Base-by-base conservation (phyloP, 202 grass and related monocot genomes). In the Saccharum hybrid region DNA sequence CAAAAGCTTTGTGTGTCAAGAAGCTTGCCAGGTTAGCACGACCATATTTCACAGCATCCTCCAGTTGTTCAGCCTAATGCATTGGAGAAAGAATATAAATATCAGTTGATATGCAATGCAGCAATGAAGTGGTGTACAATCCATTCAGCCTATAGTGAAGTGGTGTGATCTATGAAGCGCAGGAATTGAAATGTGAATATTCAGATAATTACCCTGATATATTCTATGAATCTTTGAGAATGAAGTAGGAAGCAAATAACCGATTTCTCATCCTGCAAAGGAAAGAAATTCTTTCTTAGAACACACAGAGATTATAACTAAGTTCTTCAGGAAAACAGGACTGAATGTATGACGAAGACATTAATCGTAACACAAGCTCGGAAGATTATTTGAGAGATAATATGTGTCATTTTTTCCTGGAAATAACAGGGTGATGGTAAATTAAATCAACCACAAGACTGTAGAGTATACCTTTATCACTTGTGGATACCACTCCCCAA, bases 171-270 rank as follows among this genome's bases (percentile, higher is more conserved):
- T 33, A 76, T 69, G 26, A 71, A 81, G 19, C 36, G 30, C 0
- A 73, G 21, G 15, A 77, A 54, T 3, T 71, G 41, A 80, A 77
- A 66, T 83, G 13, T 64, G 8, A 56, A 76, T 19, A 81, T 56
- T 71, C 36, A 68, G 52, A 81, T 72, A 90, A 56, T 84, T 97
- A 99, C 96, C 89, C 93, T 88, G 60, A 99, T 91, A 87, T 96
- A 90, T 81, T 99, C 96, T 52, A 99, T 94, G 81, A 99, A 99
- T 66, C 86, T 90, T 83, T 99, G 96, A 80, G 93, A 99, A 89
- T 94, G 93, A 60, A 99, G 96, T 78, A 99, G 81, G 88, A 99
- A 96, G 84, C 93, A 99, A 87, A 99, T 84, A 87, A 88, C 81
- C 13, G 96, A 96, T 41, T 79, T 88, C 56, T 96, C 88, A 80